A percentile compares a stretch with the other conserved stretches of the same genome.
These are phyloP conservation scores for Graphilbum fragrans DNA, from an alignment of 2,329 filamentous ascomycete genomes.

Conservation along the genomic window DNA sequence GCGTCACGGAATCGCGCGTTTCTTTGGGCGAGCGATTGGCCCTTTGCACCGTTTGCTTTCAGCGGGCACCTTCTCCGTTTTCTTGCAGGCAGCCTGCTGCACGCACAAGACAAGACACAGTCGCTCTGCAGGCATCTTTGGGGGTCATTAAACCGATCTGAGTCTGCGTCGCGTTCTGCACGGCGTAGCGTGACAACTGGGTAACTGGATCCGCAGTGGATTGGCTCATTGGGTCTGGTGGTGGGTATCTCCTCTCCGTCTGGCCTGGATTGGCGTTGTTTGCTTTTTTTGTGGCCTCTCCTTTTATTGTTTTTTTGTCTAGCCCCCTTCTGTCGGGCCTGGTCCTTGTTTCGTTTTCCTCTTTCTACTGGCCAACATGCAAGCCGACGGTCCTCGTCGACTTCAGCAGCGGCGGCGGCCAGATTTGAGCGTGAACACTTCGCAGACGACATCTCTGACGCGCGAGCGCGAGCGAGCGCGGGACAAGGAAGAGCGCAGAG, in stretches of 20 bases:
- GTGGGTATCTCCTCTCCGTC: too few relatives aligned
- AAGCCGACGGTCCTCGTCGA: slow-evolving; percentile 7
- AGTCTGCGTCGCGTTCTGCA: neutral
- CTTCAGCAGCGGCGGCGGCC: slow-evolving; percentile 17
- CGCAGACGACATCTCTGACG: slow-evolving; percentile 9
- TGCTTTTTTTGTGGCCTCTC: neutral
- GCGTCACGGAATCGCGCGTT: too few relatives aligned
- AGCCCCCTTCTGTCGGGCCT: too few relatives aligned
- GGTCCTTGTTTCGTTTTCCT: too few relatives aligned
- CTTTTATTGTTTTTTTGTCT: neutral
- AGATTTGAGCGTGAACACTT: slow-evolving; percentile 24
- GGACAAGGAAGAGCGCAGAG: too few relatives aligned
- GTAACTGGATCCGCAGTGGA: neutral
- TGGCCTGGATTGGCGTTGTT: neutral
- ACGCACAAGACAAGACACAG: neutral
- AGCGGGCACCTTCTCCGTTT: too few relatives aligned
- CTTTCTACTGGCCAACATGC: slow-evolving; percentile 1
- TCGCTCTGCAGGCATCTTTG: neutral
- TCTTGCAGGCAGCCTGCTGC: too few relatives aligned
- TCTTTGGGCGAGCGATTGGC: too few relatives aligned
- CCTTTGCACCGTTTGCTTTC: too few relatives aligned
- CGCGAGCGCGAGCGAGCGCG: neutral
- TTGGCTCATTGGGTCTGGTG: neutral
- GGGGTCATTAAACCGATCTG: neutral
- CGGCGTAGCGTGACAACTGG: neutral